These are phyloP conservation scores for Urtica urens DNA, from an alignment of 306 rosid genomes.

Conservation along the genomic window DNA sequence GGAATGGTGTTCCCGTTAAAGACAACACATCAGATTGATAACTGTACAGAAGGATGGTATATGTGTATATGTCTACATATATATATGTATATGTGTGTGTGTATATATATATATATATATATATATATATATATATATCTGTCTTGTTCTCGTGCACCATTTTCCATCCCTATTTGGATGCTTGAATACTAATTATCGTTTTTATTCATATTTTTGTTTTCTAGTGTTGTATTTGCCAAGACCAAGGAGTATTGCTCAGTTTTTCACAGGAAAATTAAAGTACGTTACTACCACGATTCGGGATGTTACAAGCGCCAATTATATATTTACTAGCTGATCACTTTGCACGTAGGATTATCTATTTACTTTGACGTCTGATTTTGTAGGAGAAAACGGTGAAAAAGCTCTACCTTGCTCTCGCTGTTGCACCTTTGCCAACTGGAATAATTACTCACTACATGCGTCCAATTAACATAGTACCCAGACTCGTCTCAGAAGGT, in stretches of 20 bases:
- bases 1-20: constrained; percentile 58
- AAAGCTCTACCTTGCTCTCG: constrained; percentile 88
- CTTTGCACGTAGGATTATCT: constrained; percentile 16
- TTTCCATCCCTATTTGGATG: neutral
- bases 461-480: constrained; percentile 77
- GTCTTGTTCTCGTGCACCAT: neutral
- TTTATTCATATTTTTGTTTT: too few species aligned
- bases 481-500: constrained; percentile 81
- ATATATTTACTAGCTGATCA: too few species aligned
- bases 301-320: too few species aligned
- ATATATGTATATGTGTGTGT: too few species aligned
- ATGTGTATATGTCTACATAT: too few species aligned
- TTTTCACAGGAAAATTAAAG: constrained; percentile 85
- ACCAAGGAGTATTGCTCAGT: constrained; percentile 73
- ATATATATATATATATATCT: neutral
- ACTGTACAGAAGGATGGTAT: constrained; percentile 98
- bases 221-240: constrained; percentile 80
- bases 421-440: constrained; percentile 57
- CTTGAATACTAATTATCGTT: too few species aligned
- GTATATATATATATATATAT: too few species aligned
- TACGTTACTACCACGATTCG: too few species aligned
- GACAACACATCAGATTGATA: constrained; percentile 95
- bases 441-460: constrained; percentile 77
- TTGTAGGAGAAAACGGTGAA: constrained; percentile 72
- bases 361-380: neutral